phyloP scores from a whole-genome alignment of 768 basidiomycete genomes.

The Russula griseocarnosa region DNA sequence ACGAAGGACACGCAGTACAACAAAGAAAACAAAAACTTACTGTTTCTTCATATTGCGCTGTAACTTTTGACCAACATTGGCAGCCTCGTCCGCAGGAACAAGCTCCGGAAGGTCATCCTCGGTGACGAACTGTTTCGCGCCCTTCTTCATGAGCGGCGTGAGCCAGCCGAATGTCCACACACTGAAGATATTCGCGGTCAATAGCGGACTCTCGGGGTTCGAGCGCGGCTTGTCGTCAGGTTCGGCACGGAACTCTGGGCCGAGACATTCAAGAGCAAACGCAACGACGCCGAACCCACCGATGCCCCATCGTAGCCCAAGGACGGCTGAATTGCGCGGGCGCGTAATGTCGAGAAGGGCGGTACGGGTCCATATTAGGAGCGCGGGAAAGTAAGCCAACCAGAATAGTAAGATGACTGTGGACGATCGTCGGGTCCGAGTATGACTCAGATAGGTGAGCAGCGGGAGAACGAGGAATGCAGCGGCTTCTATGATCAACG shows the following conservation, averaged over 20 bases:
- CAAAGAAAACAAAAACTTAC: slow-evolving; percentile 37
- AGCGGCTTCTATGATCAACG: slow-evolving; percentile 56
- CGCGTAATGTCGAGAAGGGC: slow-evolving; percentile 33
- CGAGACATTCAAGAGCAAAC: slow-evolving; percentile 64
- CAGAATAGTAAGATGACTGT: slow-evolving; percentile 76
- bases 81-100: slow-evolving; percentile 62
- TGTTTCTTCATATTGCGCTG: slow-evolving; percentile 59
- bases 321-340: slow-evolving; percentile 36
- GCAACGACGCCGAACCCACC: slow-evolving; percentile 47
- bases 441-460: slow-evolving; percentile 66
- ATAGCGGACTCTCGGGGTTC: slow-evolving; percentile 59
- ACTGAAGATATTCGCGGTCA: slow-evolving; percentile 79
- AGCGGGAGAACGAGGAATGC: slow-evolving; percentile 46
- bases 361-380: slow-evolving; percentile 61
- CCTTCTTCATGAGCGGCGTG: slow-evolving; percentile 71
- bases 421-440: slow-evolving; percentile 64
- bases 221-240: slow-evolving; percentile 36
- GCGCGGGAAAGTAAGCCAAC: slow-evolving; percentile 55
- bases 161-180: slow-evolving; percentile 85
- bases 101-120: slow-evolving; percentile 84
- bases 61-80: slow-evolving; percentile 59
- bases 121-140: slow-evolving; percentile 60
- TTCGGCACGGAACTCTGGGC: slow-evolving; percentile 50
- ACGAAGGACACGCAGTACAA: neutral
- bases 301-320: slow-evolving; percentile 45